Base-by-base conservation (phyloP, 176 grass and related monocot genomes). In the Tillandsia fasciculata region DNA sequence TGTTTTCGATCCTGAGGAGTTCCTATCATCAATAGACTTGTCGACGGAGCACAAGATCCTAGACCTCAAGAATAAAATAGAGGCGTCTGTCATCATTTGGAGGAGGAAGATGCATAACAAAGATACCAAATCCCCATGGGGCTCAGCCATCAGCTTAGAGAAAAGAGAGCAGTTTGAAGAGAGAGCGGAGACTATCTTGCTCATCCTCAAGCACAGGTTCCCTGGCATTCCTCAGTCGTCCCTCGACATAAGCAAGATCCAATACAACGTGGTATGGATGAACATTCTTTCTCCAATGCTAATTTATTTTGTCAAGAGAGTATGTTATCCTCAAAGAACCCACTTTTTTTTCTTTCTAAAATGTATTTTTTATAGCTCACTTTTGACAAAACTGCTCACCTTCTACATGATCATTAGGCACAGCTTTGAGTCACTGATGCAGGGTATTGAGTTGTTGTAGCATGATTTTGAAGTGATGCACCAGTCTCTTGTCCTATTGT, bases 91-190 rank as follows among this genome's bases (percentile, higher is more conserved):
- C 23, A 80, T 99, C 80, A 99, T 99, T 80, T 99, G 95, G 95
- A 90, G 84, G 84, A 76, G 95, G 68, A 99, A 99, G 90, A 88
- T 99, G 95, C 70, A 81, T 76, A 85, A 85, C 81, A 99, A 99
- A 72, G 95, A 99, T 78, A 50, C 64, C 71, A 99, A 99, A 76
- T 99, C 95, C 11, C 13, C 95, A 0, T 99, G 90, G 90, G 82
- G 90, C 13, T 93, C 82, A 42, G 75, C 79, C 53, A 73, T 99
- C 63, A 99, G 90, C 79, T 75, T 84, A 74, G 95, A 99, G 79
- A 99, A 99, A 79, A 54, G 94, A 51, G 94, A 99, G 77, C 94
- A 99, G 70, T 99, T 99, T 58, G 94, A 99, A 77, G 89, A 99
- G 70, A 81, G 94, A 24, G 94, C 94, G 20, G 89, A 93, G 87